Conservation (phyloP, 768 basidiomycete species). For the Auricularia cornea region DNA sequence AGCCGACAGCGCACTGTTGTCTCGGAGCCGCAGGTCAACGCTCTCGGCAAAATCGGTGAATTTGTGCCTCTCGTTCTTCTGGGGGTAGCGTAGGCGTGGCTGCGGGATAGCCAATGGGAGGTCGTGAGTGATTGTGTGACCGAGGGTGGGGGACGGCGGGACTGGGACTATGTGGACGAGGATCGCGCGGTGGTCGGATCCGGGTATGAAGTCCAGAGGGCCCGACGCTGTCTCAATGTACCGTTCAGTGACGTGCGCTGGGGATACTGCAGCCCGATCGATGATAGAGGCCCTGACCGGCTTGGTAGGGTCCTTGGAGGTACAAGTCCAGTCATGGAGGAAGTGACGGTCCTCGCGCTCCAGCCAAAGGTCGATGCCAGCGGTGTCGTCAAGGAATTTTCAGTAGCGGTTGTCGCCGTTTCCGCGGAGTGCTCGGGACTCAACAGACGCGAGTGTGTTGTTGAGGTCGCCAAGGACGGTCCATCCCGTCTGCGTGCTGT, state of each 20-base stretch:
- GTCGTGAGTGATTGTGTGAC: background rate
- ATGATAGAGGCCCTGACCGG: background rate
- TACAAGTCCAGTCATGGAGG: background rate
- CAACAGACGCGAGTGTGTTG: background rate
- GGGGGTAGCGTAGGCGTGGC: background rate
- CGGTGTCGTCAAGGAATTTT: background rate
- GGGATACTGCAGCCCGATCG: background rate
- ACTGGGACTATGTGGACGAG: background rate
- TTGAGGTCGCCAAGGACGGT: background rate
- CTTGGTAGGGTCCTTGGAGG: background rate
- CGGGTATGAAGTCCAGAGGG: background rate
- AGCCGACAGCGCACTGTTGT: background rate
- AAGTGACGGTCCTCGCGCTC: background rate
- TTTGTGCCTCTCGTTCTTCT: background rate
- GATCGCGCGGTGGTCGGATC: background rate
- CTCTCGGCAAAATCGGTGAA: background rate
- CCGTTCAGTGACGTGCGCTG: background rate
- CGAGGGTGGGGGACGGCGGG: background rate
- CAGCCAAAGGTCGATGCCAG: background rate
- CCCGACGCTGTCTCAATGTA: background rate
- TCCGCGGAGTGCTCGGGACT: background rate
- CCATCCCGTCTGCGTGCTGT: background rate
- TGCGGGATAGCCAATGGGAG: background rate
- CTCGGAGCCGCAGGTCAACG: background rate
- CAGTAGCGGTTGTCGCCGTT: background rate